Conservation (phyloP, 148 eudicot genomes). For the Diospyros lotus region DNA sequence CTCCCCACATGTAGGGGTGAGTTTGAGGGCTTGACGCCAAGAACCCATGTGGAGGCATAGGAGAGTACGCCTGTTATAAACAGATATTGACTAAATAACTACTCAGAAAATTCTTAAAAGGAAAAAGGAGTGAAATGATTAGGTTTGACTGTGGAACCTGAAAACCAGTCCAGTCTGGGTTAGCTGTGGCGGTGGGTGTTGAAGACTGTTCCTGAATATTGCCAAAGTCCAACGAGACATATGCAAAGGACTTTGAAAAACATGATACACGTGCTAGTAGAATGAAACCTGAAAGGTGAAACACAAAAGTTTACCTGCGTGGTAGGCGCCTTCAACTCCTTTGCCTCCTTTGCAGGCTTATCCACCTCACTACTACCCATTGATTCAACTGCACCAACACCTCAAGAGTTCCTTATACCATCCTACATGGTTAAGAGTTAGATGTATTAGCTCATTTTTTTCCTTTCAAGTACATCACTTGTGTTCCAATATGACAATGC, state of each 20-base stretch:
- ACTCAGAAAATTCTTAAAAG: conserved; percentile 7
- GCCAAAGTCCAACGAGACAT: conserved; percentile 4
- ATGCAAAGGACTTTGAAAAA: neutral
- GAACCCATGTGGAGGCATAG: conserved; percentile 83
- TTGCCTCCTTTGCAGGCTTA: conserved; percentile 51
- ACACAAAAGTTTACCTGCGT: conserved; percentile 33
- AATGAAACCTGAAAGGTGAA: neutral
- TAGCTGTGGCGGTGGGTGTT: conserved; percentile 49
- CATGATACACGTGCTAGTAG: conserved; percentile 1
- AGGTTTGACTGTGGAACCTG: conserved; percentile 54
- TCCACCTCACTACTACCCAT: conserved; percentile 86
- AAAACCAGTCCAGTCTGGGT: conserved; percentile 89
- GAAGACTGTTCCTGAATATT: conserved; percentile 65
- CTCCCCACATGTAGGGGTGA: conserved; percentile 99
- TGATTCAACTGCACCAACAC: conserved; percentile 23
- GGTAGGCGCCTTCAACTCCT: conserved; percentile 48
- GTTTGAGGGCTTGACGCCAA: conserved; percentile 89
- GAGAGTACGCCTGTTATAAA: conserved; percentile 77
- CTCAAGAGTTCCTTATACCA: conserved; percentile 14
- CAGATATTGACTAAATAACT: conserved; percentile 7
- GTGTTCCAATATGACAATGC: neutral
- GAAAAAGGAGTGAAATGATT: neutral
- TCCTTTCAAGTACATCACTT: no score
- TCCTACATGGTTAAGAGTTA: conserved; percentile 7
- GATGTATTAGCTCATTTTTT: no score